These are phyloP conservation scores for barley (Hordeum vulgare) DNA, from an alignment of 176 grass and related monocot species.

Conservation along the genomic window MorexV3_pseudomolecules_assembly NC_058520.1:441751130-441751629, in stretches of 20 bases:
- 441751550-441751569: background rate
- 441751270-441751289: no score
- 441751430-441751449: background rate
- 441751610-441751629: background rate
- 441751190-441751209: background rate
- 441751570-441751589: background rate
- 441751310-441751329: background rate
- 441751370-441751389: background rate
- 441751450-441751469: background rate
- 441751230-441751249: no score
- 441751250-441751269: no score
- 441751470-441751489: background rate
- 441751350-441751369: background rate
- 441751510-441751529: background rate
- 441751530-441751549: background rate
- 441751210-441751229: no score
- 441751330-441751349: background rate
- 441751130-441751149: no score
- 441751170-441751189: background rate
- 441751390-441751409: background rate
- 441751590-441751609: background rate
- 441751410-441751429: constrained; percentile 1
- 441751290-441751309: background rate
- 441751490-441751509: background rate
- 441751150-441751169: background rate